Evolutionary conservation across 257 asterid genomes (phyloP).

Genomic region (Nicotiana sylvestris): DNA sequence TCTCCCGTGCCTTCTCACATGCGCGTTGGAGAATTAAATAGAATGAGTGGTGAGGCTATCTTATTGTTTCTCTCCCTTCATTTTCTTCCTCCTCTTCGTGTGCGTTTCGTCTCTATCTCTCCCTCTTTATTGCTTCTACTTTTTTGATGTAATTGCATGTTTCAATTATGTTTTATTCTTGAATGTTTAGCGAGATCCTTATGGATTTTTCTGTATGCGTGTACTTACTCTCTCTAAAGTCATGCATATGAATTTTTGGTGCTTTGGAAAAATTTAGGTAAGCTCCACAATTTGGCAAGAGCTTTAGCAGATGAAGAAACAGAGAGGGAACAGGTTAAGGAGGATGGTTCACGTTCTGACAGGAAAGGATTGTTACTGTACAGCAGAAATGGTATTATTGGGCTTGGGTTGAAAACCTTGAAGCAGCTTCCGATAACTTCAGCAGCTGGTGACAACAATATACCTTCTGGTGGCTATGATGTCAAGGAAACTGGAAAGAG

Average conservation of each 20-base stretch:
- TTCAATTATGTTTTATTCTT: neutral
- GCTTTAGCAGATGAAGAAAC: conserved; percentile 94
- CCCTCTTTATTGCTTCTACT: neutral
- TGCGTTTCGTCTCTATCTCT: conserved; percentile 3
- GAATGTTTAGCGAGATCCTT: neutral
- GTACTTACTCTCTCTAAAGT: neutral
- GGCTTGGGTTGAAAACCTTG: conserved; percentile 74
- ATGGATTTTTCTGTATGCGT: neutral
- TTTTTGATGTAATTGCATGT: neutral
- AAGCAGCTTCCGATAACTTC: conserved; percentile 41
- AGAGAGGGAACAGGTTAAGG: conserved; percentile 57
- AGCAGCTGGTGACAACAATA: conserved; percentile 51
- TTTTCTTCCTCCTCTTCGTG: neutral
- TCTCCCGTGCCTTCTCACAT: too few species aligned
- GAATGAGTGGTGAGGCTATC: conserved; percentile 1
- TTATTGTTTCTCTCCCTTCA: conserved; percentile 1
- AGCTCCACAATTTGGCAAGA: conserved; percentile 95
- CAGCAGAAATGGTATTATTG: conserved; percentile 68
- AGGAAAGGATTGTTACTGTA: conserved; percentile 45
- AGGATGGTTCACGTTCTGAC: conserved; percentile 56
- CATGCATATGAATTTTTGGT: neutral
- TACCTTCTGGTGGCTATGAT: conserved; percentile 57
- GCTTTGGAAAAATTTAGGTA: conserved; percentile 44
- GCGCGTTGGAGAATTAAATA: neutral
- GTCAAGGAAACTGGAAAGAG: conserved; percentile 75